phyloP scores from a whole-genome alignment of 176 grass and related monocot genomes.

The Triticum dicoccoides region DNA sequence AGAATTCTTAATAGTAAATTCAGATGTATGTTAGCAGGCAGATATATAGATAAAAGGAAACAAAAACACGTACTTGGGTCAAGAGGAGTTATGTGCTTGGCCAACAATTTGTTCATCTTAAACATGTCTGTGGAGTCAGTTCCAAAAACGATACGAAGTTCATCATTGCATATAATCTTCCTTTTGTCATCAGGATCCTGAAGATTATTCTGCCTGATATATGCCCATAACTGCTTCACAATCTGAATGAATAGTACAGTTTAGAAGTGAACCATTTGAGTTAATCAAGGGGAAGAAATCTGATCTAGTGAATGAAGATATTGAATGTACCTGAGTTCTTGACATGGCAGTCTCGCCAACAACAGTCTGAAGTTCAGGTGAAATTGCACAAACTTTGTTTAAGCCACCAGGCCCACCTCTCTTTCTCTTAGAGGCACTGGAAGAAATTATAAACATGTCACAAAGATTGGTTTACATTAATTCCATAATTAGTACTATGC shows the following conservation, averaged over 20 bases:
- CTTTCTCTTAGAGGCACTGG: conserved; percentile 64
- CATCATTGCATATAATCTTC: conserved; percentile 99
- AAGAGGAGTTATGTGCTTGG: conserved; percentile 93
- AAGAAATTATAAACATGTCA: conserved; percentile 20
- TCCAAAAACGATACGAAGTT: conserved; percentile 85
- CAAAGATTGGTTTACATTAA: conserved; percentile 8
- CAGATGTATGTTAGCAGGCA: conserved; percentile 19
- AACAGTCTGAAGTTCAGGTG: conserved; percentile 93
- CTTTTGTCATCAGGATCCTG: conserved; percentile 98
- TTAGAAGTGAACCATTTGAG: neutral
- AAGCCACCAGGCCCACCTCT: conserved; percentile 91
- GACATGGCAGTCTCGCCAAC: conserved; percentile 94
- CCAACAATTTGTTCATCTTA: conserved; percentile 99
- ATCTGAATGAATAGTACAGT: conserved; percentile 55
- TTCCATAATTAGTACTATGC: neutral
- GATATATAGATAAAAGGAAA: conserved; percentile 18
- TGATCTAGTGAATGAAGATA: neutral
- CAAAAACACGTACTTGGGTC: conserved; percentile 51
- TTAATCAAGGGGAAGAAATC: neutral
- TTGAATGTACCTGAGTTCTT: conserved; percentile 76
- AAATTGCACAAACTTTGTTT: conserved; percentile 96
- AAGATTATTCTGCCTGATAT: conserved; percentile 97
- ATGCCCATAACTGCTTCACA: conserved; percentile 95
- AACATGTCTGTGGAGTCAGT: conserved; percentile 98
- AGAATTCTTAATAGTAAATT: neutral